Base-by-base conservation (phyloP, 2,329 filamentous ascomycete species). In the Nigrograna mackinnonii region DNA sequence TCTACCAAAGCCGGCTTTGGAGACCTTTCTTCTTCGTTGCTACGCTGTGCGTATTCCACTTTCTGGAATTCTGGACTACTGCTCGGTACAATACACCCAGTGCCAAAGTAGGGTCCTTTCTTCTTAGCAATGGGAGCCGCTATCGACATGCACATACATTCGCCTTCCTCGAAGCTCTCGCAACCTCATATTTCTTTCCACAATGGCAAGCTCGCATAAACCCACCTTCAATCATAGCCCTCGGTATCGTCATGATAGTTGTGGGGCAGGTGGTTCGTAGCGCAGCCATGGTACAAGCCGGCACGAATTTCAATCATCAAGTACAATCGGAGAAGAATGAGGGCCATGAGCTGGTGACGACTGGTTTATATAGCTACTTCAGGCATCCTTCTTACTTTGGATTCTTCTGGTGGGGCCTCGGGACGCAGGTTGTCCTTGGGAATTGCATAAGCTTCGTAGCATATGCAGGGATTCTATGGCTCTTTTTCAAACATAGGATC, bases 321-420 rank as follows among this genome's bases (percentile, higher is more conserved):
- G 84, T 96, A 6, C 89, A 94, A 68, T 82, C 72, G 33, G 69
- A 80, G 50, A 82, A 76, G 48, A 86, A 84, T 58, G 79, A 83
- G 4, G 83, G 82, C 1, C 94, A 99, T 67, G 76, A 77, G 35
- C 79, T 99, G n/a, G 88, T 99, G 3, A 95, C 87, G 0, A 76
- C 75, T 20, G 94, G 94, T 1, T 73, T 97, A 22, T 99, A 97
- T 67, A 73, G 75, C 6, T 67, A 79, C 33, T 73, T 95, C 39
- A 77, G 94, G 18, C 94, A 99, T 68, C 94, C 94, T 11, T 87
- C 87, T 45, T 99, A 99, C 71, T 96, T 97, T 73, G 94, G 92
- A 3, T 99, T 96, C 74, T 99, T 96, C 70, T 97, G 91, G 84
- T 99, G 92, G 92, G 90, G 89, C 0, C 62, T 97, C n/a, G 94